Percentiles rank a stretch among this genome's conserved stretches.
These are phyloP conservation scores for Tephrocybe sp. DNA, from an alignment of 768 basidiomycete species.

Conservation along the genomic window DNA sequence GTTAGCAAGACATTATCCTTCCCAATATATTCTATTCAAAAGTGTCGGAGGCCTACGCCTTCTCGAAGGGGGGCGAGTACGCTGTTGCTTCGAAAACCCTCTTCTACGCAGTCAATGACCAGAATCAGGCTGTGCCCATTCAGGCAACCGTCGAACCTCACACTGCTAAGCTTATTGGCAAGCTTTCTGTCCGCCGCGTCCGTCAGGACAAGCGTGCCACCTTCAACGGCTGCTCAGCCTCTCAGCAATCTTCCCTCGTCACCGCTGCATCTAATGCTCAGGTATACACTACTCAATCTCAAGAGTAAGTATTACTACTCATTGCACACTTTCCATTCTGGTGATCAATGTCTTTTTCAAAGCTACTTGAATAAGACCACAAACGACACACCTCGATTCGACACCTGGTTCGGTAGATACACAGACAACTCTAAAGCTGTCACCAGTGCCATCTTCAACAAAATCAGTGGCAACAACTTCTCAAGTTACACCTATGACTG, in stretches of 20 bases:
- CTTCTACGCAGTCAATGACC: conserved; percentile 41
- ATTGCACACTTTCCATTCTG: background rate
- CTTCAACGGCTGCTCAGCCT: conserved; percentile 40
- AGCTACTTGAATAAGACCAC: conserved; percentile 37
- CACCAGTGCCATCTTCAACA: no score
- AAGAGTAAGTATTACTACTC: conserved; percentile 26
- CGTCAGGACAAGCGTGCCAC: conserved; percentile 32
- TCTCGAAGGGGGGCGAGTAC: conserved; percentile 41
- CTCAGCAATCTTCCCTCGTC: conserved; percentile 32
- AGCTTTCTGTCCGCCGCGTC: conserved; percentile 33
- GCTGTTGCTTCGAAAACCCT: conserved; percentile 38
- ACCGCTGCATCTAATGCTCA: conserved; percentile 40
- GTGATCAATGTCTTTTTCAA: background rate
- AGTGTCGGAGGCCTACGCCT: conserved; percentile 51
- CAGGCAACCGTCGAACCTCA: conserved; percentile 35
- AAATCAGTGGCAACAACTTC: no score
- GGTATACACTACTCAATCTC: conserved; percentile 36
- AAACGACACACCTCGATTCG: conserved; percentile 38
- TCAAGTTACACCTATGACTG: no score
- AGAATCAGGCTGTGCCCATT: conserved; percentile 29
- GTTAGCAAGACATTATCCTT: background rate
- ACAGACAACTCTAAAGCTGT: conserved; percentile 33
- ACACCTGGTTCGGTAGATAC: conserved; percentile 55
- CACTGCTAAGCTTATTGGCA: conserved; percentile 36
- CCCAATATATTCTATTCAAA: background rate